Evolutionary conservation across 169 alveolate genomes (phyloP).

Genomic region (Perkinsus olseni): DNA sequence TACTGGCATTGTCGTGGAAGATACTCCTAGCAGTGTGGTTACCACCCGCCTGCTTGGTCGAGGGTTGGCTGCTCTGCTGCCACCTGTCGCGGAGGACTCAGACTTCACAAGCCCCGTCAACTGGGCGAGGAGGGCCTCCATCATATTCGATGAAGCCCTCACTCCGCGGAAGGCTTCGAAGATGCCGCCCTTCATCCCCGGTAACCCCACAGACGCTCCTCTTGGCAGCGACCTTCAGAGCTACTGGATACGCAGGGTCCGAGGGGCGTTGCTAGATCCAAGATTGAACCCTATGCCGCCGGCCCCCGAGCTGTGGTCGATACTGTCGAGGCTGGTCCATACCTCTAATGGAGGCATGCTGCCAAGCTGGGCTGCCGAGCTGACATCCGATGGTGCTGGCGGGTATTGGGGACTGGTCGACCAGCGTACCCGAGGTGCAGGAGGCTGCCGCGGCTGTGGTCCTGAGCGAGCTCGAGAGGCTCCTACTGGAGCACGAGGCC

Average conservation of each 20-base stretch:
- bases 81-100: background rate
- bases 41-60: background rate
- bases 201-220: background rate
- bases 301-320: background rate
- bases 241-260: background rate
- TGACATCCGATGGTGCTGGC: background rate
- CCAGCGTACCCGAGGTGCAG: background rate
- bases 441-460: background rate
- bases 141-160: background rate
- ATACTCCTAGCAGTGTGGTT: background rate
- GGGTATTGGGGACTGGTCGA: background rate
- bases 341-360: background rate
- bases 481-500: background rate
- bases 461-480: background rate
- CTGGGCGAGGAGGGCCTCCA: background rate
- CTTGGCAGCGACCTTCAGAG: background rate
- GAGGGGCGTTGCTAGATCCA: background rate
- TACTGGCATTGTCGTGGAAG: background rate
- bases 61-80: background rate
- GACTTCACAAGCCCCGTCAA: background rate
- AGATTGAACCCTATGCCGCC: background rate
- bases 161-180: background rate
- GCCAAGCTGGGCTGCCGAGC: background rate
- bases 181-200: background rate
- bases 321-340: background rate